Base-by-base conservation (phyloP, 208 protist genomes). In the Acanthamoeba royreba region DNA sequence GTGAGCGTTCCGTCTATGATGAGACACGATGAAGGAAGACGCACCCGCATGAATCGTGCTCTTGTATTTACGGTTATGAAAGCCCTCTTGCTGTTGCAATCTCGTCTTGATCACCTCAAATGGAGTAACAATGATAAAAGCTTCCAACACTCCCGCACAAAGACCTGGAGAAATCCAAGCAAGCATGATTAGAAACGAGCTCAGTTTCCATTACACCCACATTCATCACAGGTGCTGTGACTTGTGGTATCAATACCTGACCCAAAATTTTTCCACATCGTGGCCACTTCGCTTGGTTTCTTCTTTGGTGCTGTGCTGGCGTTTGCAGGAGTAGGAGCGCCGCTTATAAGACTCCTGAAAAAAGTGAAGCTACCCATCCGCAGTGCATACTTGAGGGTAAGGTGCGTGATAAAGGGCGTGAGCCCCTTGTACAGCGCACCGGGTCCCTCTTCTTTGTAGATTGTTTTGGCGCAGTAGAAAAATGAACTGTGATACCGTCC, bases 41-140 rank as follows among this genome's bases (percentile, higher is more conserved):
- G 47, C 53, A 61, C 79, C 45, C 7, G 87, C 87, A 28, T 92
- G 63, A 17, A 94, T 35, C 72, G 94, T 46, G 63, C 42, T 91
- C 15, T 61, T 45, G 92, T 95, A 95, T n/a, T 91, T 63, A 11
- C 46, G 92, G 22, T 94, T 47, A 22, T 49, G 38, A 28, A 46
- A 42, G 47, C 25, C 88, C 72, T 94, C 90, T 28, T 95, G 90
- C 47, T 94, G 58, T 28, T 94, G 93, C 17, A 95, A 61, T n/a
- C 91, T 40, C 8, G 94, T 93, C 66, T 95, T 95, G 63, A 95
- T 63, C n/a, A 93, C 93, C 88, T 95, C 94, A 77, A 95, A 94
- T n/a, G 94, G 94, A 0, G 69, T 92, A 46, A 95, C 94, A 31
- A 91, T 58, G 11, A 95, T 17, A 7, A 94, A 42, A 11, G 94